Evolutionary conservation across 2,329 filamentous ascomycete species (phyloP).

Genomic region (Fusarium pseudoanthophilum): DNA sequence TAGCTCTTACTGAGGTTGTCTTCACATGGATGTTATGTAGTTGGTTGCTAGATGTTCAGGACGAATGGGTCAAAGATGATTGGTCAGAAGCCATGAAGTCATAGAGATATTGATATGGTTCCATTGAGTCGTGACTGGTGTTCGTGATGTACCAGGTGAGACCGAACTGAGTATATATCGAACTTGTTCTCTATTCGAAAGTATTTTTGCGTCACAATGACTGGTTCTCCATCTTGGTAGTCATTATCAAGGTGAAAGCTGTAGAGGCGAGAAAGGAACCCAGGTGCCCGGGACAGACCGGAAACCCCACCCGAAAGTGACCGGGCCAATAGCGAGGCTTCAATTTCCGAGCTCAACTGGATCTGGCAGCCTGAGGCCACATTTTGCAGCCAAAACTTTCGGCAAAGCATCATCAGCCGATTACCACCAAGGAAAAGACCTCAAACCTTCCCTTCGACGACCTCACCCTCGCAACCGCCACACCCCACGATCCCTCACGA

Average conservation of each 20-base stretch:
- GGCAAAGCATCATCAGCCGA: conserved; percentile 55
- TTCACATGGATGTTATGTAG: not conserved
- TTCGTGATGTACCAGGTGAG: not conserved
- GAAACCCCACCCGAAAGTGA: conserved; percentile 40
- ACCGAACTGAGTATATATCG: accelerated
- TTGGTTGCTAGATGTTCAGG: conserved; percentile 27
- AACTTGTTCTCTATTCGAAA: not conserved
- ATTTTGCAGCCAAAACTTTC: conserved; percentile 54
- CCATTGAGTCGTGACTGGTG: conserved; percentile 23
- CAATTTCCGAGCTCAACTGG: conserved; percentile 59
- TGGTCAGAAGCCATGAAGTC: conserved; percentile 27
- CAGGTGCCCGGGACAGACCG: conserved; percentile 47
- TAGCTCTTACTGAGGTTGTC: not conserved
- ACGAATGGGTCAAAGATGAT: conserved; percentile 40
- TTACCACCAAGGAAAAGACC: conserved; percentile 58
- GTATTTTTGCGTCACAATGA: not conserved
- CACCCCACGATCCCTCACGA: conserved; percentile 52
- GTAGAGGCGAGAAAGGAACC: conserved; percentile 22
- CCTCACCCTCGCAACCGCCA: conserved; percentile 42
- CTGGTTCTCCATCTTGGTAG: not conserved
- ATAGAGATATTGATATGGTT: not conserved
- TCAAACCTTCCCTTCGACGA: conserved; percentile 52
- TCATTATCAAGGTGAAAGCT: conserved; percentile 22
- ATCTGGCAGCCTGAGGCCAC: conserved; percentile 57
- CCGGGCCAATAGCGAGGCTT: conserved; percentile 56